Base-by-base conservation (phyloP, 2,329 filamentous ascomycete genomes). In the Verticillium longisporum region DNA sequence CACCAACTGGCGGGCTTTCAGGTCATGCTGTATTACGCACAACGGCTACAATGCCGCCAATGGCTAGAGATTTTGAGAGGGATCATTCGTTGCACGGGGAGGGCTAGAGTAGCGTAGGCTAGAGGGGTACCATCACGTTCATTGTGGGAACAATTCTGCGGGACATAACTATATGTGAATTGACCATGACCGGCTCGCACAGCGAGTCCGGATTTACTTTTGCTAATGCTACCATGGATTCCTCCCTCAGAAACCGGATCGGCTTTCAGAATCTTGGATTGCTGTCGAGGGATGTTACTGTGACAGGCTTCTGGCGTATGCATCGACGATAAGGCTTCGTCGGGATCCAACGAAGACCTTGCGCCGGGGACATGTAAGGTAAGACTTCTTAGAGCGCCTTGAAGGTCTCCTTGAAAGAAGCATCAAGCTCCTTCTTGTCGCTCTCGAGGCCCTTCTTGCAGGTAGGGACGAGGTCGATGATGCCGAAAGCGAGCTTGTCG, bases 381-480 rank as follows among this genome's bases (percentile, higher is more conserved):
- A 4, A 26, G 4, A 26, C 26, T 18, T n/a, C 45, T 50, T 56
- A 56, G n/a, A 56, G 55, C 15, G 5, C 14, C 13, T 15, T 6
- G n/a, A 56, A 56, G 14, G 34, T 36, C 33, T 37, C 11, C 1
- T 56, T 18, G 32, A 56, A 56, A 31, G 55, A 37, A n/a, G 11
- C 55, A 14, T 57, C 53, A 31, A 58, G 31, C 38, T 66, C 61
- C 56, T 45, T 26, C 59, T 62, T 62, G 26, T 56, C 55, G 2
- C 6, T 9, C 32, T 37, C 21, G 33, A 66, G 62, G 33, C 59
- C 56, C 10, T 55, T 6, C 32, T 55, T 59, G 58, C 61, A 67
- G 14, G 63, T 61, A 1, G 68, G 68, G 9, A 69, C 59, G 11
- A 62, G 31, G 55, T 57, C 61, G 38, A 67, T 61, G 55, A 68